These are phyloP conservation scores for Logfia minima DNA, from an alignment of 129 eudicot species.

Conservation along the genomic window DNA sequence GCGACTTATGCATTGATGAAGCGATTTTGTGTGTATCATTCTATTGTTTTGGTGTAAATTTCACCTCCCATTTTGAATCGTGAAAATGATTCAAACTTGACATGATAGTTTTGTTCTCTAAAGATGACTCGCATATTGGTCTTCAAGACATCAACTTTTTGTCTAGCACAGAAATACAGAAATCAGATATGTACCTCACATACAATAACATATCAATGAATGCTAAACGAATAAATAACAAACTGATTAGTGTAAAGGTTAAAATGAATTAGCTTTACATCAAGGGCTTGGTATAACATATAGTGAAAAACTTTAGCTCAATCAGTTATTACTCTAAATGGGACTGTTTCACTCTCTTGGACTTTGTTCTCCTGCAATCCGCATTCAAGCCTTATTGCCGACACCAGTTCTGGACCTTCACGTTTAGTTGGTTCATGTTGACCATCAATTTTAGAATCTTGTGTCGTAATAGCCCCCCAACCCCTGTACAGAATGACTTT, in stretches of 20 bases:
- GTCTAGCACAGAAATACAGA: no score
- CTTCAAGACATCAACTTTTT: no score
- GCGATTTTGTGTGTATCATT: no score
- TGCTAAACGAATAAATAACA: not conserved
- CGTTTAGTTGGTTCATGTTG: slow-evolving; percentile 7
- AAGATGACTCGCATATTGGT: no score
- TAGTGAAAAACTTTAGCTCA: not conserved
- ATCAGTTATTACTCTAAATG: not conserved
- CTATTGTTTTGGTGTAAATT: no score
- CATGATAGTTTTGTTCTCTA: no score
- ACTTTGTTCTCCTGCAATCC: slow-evolving; percentile 50
- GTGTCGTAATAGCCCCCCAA: slow-evolving; percentile 55
- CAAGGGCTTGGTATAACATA: not conserved
- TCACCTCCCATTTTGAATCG: no score
- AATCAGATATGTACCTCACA: not conserved
- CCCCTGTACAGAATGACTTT: slow-evolving; percentile 83
- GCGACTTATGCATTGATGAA: no score
- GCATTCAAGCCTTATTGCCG: slow-evolving; percentile 84
- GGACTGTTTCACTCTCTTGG: slow-evolving; percentile 10
- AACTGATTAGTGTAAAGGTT: not conserved
- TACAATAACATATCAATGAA: not conserved
- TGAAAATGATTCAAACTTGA: no score
- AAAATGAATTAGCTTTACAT: not conserved
- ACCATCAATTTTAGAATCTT: slow-evolving; percentile 18
- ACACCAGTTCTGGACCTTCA: slow-evolving; percentile 62